A percentile compares a stretch with the other conserved stretches of the same genome.
Evolutionary conservation across 257 asterid genomes (phyloP).

Genomic region (Scutellaria baicalensis): DNA sequence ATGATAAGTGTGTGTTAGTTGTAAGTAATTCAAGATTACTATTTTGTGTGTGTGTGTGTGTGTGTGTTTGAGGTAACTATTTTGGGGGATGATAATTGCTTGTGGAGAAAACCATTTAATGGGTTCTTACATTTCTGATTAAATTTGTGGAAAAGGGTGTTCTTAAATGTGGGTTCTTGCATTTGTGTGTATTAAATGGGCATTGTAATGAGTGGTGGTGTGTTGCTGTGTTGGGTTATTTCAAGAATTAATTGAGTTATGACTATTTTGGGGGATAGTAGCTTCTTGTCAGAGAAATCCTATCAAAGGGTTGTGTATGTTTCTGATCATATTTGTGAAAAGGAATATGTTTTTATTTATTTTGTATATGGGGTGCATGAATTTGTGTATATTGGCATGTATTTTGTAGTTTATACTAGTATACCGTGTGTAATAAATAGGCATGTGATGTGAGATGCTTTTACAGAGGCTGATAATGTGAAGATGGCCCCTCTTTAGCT

Average conservation of each 20-base stretch:
- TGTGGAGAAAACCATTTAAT: neutral
- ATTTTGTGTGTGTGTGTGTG: neutral
- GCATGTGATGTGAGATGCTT: conserved; percentile 47
- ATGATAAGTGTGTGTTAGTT: neutral
- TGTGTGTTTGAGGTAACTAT: neutral
- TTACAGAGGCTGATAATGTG: conserved; percentile 43
- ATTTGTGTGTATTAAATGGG: neutral
- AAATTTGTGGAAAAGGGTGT: neutral
- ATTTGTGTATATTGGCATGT: conserved; percentile 1
- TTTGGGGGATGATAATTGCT: neutral
- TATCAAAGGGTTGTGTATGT: neutral
- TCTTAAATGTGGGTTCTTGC: neutral
- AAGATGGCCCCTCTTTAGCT: conserved; percentile 42
- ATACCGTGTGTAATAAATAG: conserved; percentile 10
- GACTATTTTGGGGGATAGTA: neutral
- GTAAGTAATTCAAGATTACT: neutral
- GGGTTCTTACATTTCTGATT: neutral
- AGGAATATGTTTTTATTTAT: neutral
- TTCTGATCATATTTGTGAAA: neutral
- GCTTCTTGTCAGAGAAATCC: conserved; percentile 13
- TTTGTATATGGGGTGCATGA: neutral
- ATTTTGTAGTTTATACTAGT: conserved; percentile 1
- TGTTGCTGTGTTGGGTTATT: neutral
- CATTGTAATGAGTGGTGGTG: neutral
- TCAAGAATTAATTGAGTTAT: neutral